phyloP scores from a whole-genome alignment of 305 asterid species.

The Fraxinus latifolia region DNA sequence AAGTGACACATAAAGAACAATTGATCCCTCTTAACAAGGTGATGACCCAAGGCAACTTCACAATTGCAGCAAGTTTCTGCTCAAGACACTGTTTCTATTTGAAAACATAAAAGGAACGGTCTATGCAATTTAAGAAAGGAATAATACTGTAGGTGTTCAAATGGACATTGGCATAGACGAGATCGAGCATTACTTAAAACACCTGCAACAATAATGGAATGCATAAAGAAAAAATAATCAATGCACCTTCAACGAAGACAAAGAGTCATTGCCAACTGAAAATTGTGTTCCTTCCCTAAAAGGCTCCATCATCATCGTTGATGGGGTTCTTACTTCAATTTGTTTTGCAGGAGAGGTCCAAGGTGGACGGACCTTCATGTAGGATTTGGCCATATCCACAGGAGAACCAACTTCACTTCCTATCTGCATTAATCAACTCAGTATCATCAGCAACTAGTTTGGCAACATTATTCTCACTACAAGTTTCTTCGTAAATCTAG shows the following conservation, averaged over 20 bases:
- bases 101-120: background rate
- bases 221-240: conserved; percentile 12
- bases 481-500: conserved; percentile 18
- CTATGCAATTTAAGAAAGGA: background rate
- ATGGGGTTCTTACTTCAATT: conserved; percentile 50
- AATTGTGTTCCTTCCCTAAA: conserved; percentile 43
- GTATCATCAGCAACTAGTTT: conserved; percentile 16
- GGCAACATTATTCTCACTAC: conserved; percentile 24
- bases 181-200: background rate
- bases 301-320: conserved; percentile 41
- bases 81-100: background rate
- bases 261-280: conserved; percentile 44
- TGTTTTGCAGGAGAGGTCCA: conserved; percentile 66
- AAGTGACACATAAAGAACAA: background rate
- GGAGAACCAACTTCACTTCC: conserved; percentile 66
- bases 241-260: conserved; percentile 59
- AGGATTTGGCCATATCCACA: conserved; percentile 67
- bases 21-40: conserved; percentile 8
- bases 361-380: conserved; percentile 68
- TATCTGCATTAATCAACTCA: conserved; percentile 37
- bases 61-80: conserved; percentile 1
- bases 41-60: background rate
- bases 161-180: conserved; percentile 7
- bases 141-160: conserved; percentile 6
- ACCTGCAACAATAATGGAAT: conserved; percentile 14